A percentile compares a stretch with the other conserved stretches of the same genome.
Evolutionary conservation across 106 monocot species (phyloP).

Genomic region (Amphibolis antarctica): DNA sequence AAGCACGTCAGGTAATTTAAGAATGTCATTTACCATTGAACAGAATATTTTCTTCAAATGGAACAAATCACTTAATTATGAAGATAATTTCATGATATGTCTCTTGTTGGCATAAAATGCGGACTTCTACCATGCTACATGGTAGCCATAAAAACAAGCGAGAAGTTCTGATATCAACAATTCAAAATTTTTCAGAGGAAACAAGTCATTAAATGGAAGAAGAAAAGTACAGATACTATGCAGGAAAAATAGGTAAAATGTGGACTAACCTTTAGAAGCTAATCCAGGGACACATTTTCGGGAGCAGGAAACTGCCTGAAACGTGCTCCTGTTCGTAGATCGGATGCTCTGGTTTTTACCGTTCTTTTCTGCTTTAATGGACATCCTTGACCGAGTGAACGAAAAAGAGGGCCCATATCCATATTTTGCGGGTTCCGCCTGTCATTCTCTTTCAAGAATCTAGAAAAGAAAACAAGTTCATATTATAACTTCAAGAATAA

Average conservation of each 20-base stretch:
- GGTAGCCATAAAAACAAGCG: too few relatives aligned
- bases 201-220: too few relatives aligned
- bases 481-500: background rate
- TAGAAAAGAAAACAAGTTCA: slow-evolving; percentile 9
- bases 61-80: too few relatives aligned
- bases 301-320: slow-evolving; percentile 62
- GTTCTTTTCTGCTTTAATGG: slow-evolving; percentile 40
- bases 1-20: too few relatives aligned
- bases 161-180: too few relatives aligned
- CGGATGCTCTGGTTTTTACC: slow-evolving; percentile 11
- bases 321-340: slow-evolving; percentile 30
- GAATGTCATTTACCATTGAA: too few relatives aligned
- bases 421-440: slow-evolving; percentile 28
- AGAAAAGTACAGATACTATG: too few relatives aligned
- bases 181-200: too few relatives aligned
- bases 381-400: slow-evolving; percentile 44
- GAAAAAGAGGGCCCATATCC: slow-evolving; percentile 52
- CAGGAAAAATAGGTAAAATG: background rate
- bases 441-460: slow-evolving; percentile 47
- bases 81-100: too few relatives aligned
- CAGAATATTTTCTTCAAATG: too few relatives aligned
- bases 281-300: slow-evolving; percentile 10
- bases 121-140: too few relatives aligned
- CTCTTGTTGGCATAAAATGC: too few relatives aligned
- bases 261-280: background rate